Evolutionary conservation across 2,329 filamentous ascomycete species (phyloP).

Genomic region (Trichoderma oligosporum): DNA sequence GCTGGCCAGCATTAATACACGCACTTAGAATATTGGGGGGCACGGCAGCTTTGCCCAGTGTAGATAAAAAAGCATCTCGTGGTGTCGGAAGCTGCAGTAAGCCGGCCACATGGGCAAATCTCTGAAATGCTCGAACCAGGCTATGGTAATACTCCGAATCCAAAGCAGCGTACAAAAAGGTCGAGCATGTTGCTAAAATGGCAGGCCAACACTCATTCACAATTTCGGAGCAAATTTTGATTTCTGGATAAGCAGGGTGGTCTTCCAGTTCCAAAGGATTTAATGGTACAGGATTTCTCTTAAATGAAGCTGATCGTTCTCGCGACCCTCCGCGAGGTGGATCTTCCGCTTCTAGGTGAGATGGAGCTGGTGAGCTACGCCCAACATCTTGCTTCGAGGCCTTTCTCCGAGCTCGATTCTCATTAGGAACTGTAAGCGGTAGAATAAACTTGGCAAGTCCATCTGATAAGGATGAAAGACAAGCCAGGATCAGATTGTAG

Average conservation of each 20-base stretch:
- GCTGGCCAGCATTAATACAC: conserved; percentile 49
- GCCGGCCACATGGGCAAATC: conserved; percentile 91
- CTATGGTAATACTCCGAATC: conserved; percentile 93
- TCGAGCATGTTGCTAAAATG: conserved; percentile 89
- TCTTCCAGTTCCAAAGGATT: conserved; percentile 77
- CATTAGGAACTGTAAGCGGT: conserved; percentile 79
- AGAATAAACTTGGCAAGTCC: conserved; percentile 90
- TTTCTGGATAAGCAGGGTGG: conserved; percentile 65
- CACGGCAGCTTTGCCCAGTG: conserved; percentile 86
- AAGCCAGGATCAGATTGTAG: conserved; percentile 83
- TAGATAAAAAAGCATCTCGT: conserved; percentile 90
- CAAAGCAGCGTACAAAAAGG: conserved; percentile 85
- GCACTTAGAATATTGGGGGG: conserved; percentile 71
- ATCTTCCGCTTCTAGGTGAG: conserved; percentile 35
- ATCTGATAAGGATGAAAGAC: conserved; percentile 86
- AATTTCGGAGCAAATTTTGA: conserved; percentile 74
- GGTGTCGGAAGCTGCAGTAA: conserved; percentile 80
- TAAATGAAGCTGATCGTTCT: conserved; percentile 64
- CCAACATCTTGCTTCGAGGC: conserved; percentile 42
- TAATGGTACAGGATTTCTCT: conserved; percentile 71
- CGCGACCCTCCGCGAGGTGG: conserved; percentile 36
- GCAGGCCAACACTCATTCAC: conserved; percentile 95
- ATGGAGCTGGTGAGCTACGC: conserved; percentile 41
- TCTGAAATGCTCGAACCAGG: conserved; percentile 87
- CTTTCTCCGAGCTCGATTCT: conserved; percentile 54